Base-by-base conservation (phyloP, 495 filamentous ascomycete species). In the Lasiosphaeriaceae sp. region DNA sequence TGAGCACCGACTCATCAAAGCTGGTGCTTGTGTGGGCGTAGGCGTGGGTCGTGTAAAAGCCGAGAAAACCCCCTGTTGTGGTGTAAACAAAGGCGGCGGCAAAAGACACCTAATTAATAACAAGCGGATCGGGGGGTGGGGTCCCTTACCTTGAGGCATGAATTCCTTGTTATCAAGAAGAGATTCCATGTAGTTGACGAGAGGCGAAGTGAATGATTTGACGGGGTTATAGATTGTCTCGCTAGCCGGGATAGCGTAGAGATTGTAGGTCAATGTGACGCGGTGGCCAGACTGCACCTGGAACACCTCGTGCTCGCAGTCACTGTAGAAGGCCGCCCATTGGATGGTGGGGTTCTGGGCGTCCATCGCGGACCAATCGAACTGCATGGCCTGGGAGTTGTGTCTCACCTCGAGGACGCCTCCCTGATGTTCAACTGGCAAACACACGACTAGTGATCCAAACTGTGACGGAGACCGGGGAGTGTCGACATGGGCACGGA, bases 281-380 rank as follows among this genome's bases (percentile, higher is more conserved):
- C 80, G 71, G 50, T 84, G 72, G 0, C 80, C 81, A 11, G 62
- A 55, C 0, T 68, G 78, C 44, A 84, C 71, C 16, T 71, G 64
- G 14, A 74, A 63, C 11, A 85, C 77, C 63, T 85, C 80, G 59
- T 85, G 82, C 55, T 80, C 76, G 55, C 78, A 83, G 57, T 85
- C 80, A 52, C 73, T 79, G 58, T 82, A 85, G 65, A 86, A 85
- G 1, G 82, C 82, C 0, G 75, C 80, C 81, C 80, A 86, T 24
- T 78, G 66, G 47, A 84, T 73, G 22, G 14, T 23, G 0, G 54
- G 12, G 14, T 43, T n/a, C 14, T 43, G 4, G 39, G 14, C 16
- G n/a, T 5, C 39, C 14, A 20, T 71, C 0, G 39, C 22, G 20
- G 57, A 58, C 79, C 80, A 83, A 62, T 81, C 74, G 55, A 74